These are phyloP conservation scores for Yamadazyma blattariae DNA, from an alignment of 1,139 yeast genomes.

Conservation along the genomic window DNA sequence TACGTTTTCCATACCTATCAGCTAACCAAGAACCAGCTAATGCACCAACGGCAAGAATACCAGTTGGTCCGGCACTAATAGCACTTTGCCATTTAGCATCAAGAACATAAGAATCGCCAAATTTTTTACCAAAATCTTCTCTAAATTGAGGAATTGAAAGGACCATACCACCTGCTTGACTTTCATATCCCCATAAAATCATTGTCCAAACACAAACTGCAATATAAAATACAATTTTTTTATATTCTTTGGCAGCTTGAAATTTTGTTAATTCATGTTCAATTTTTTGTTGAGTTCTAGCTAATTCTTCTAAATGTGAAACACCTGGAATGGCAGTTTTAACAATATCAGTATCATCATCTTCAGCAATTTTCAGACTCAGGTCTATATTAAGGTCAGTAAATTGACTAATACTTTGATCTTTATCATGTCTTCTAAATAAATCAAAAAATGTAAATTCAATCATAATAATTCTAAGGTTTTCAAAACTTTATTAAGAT, in stretches of 20 bases:
- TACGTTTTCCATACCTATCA: not conserved
- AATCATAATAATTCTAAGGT: too few relatives aligned
- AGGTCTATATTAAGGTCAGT: too few relatives aligned
- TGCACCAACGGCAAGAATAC: slow-evolving; percentile 17
- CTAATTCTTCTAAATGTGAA: not conserved
- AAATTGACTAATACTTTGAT: not conserved
- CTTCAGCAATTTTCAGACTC: too few relatives aligned
- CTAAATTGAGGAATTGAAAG: slow-evolving; percentile 22
- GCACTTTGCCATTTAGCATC: slow-evolving; percentile 29
- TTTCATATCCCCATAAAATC: slow-evolving; percentile 15
- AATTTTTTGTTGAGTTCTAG: slow-evolving; percentile 2
- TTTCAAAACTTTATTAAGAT: too few relatives aligned
- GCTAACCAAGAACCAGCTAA: not conserved
- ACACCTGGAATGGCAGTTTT: not conserved
- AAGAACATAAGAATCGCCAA: slow-evolving; percentile 1
- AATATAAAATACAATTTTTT: slow-evolving; percentile 1
- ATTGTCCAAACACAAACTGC: slow-evolving; percentile 2
- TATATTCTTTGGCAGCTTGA: slow-evolving; percentile 2
- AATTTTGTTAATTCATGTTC: slow-evolving; percentile 2
- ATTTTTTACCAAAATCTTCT: slow-evolving; percentile 22
- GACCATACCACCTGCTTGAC: slow-evolving; percentile 21
- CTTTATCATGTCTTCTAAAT: not conserved
- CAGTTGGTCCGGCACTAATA: slow-evolving; percentile 25
- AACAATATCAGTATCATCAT: not conserved
- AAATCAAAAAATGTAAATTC: slow-evolving; percentile 1